Conservation (phyloP, 345 rosid genomes). For the Gossypium sturtianum region DNA sequence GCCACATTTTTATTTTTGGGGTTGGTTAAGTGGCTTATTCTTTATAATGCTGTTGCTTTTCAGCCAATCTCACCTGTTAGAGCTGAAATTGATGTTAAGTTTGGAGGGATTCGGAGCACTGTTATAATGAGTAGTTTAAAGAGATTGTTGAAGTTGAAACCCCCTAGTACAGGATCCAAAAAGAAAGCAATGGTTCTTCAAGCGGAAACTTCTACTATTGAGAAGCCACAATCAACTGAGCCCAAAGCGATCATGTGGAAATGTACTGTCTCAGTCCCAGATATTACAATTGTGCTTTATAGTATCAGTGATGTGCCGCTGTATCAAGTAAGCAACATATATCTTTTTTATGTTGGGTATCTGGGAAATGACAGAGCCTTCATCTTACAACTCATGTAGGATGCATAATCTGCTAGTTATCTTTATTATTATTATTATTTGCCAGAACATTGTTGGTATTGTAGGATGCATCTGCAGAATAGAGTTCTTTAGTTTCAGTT, state of each 20-base stretch:
- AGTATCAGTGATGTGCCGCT: constrained; percentile 52
- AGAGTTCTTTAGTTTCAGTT: background rate
- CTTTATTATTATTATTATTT: background rate
- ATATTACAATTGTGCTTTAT: constrained; percentile 71
- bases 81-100: constrained; percentile 92
- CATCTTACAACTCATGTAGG: background rate
- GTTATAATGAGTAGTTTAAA: constrained; percentile 59
- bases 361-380: background rate
- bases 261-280: constrained; percentile 91
- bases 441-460: constrained; percentile 9
- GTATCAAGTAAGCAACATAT: constrained; percentile 72
- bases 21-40: constrained; percentile 1
- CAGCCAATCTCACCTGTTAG: constrained; percentile 73
- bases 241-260: constrained; percentile 76
- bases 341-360: constrained; percentile 4
- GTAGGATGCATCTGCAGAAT: constrained; percentile 5
- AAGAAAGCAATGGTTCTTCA: constrained; percentile 65
- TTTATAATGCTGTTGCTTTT: constrained; percentile 20
- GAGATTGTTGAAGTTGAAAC: constrained; percentile 71
- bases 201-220: constrained; percentile 36
- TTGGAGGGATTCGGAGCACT: constrained; percentile 81
- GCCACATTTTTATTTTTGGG: background rate
- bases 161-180: constrained; percentile 25
- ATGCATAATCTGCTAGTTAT: constrained; percentile 1
- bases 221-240: constrained; percentile 46